Evolutionary conservation across 768 basidiomycete species (phyloP).

Genomic region (Termitomyces eurrhizus): DNA sequence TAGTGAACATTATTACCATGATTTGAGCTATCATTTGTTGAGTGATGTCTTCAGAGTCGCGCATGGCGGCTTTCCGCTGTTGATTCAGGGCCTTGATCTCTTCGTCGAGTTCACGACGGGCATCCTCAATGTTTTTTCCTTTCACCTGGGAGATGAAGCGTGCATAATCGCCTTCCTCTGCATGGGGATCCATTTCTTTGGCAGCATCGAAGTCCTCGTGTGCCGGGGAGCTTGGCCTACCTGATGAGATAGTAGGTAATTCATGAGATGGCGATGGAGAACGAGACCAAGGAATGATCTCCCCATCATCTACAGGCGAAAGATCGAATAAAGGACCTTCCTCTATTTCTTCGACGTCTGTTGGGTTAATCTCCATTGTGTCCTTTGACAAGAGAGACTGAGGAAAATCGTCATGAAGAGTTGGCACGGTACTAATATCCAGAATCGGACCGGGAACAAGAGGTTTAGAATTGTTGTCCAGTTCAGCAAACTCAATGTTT

Average conservation of each 20-base stretch:
- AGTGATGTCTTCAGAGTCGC: slow-evolving; percentile 93
- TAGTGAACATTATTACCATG: slow-evolving; percentile 39
- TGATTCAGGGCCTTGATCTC: slow-evolving; percentile 81
- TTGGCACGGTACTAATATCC: background rate
- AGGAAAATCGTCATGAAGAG: background rate
- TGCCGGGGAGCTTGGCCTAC: slow-evolving; percentile 21
- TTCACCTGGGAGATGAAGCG: slow-evolving; percentile 89
- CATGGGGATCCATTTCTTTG: slow-evolving; percentile 78
- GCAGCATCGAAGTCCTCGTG: slow-evolving; percentile 72
- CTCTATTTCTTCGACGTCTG: background rate
- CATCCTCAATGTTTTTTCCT: slow-evolving; percentile 75
- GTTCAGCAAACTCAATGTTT: background rate
- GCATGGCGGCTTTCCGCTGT: slow-evolving; percentile 84
- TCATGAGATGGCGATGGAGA: slow-evolving; percentile 28
- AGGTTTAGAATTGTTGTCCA: background rate
- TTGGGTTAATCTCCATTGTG: background rate
- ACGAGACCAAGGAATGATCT: slow-evolving; percentile 28
- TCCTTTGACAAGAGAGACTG: background rate
- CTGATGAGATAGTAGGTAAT: slow-evolving; percentile 14
- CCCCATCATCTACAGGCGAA: slow-evolving; percentile 12
- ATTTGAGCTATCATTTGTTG: slow-evolving; percentile 92
- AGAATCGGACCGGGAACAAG: background rate
- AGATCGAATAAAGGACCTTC: slow-evolving; percentile 18
- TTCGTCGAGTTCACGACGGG: slow-evolving; percentile 85
- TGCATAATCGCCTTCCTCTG: slow-evolving; percentile 88